Base-by-base conservation (phyloP, 257 asterid species). In the Ilex aquifolium region DNA sequence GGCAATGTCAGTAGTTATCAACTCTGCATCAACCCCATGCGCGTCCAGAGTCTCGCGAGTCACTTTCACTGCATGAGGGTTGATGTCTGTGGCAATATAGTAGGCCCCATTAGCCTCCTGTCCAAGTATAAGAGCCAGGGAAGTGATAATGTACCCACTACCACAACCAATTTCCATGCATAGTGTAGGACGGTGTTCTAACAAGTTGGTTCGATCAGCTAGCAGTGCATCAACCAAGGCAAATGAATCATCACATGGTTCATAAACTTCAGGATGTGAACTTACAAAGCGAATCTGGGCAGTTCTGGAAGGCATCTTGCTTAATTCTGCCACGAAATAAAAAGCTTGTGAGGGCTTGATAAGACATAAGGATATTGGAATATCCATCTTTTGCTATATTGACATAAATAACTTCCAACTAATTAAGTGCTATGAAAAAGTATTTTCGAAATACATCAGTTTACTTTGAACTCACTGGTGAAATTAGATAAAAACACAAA, bases 101-200 rank as follows among this genome's bases (percentile, higher is more conserved):
- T 80, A 69, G 10, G 80, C 60, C 63, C 68, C 57, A 6, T 56
- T 55, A n/a, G 51, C 73, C 51, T 76, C 81, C 56, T 69, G 66
- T 29, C 81, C 76, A 32, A 92, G 96, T 53, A 92, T 78, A 65
- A 92, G 85, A 50, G 94, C 85, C n/a, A 93, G 87, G 31, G 99
- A 90, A 56, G 99, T 78, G 30, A 87, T 82, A 15, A 90, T 88
- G 6, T 90, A 93, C 2, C 99, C 97, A 52, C 99, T 90, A 29
- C 99, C 99, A 27, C 86, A 87, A 59, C 97, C 97, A n/a, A 93
- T 74, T 76, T 92, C 99, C 84, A 89, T 72, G 79, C 99, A 92
- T 30, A 87, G 58, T 9, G 79, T 70, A 32, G 99, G 99, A n/a
- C 31, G 75, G 48, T 85, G 96, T 10, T 76, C 74, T 44, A 84